Evolutionary conservation across 768 basidiomycete species (phyloP), one percentile per base, ranked within the genome.

Genomic region (Porpolomopsis calyptriformis): DNA sequence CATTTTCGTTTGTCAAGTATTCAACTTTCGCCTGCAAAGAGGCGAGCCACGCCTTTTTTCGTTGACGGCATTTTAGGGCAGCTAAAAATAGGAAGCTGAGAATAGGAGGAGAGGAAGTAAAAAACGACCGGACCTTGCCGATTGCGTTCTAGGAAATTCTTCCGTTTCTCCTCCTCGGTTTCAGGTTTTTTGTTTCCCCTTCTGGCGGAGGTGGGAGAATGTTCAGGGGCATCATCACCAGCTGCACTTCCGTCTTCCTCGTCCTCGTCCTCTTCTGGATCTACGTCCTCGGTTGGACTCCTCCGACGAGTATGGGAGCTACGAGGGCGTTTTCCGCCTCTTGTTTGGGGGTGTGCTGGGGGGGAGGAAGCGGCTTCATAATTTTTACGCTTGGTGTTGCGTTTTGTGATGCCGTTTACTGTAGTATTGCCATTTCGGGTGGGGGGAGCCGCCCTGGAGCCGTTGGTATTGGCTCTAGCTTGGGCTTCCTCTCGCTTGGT

Each of bases 161-260:
- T 80, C 34, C 96, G 74, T 65, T 99, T 99, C 60, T 98, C 96
- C 63, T 98, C 96, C 62, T 99, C 96, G 0, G 94, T 97, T 71
- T 96, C 91, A 19, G 85, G 86, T 58, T 84, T 90, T 64, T 86
- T 91, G 14, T 58, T 53, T 14, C 53, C 55, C 22, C 53, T 49
- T 31, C 49, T 47, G 41, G 45, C 53, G 2, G 49, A 39, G 14
- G 52, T 43, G 29, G 39, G 47, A 29, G 23, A 33, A 18, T 52
- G 46, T 10, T 59, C 59, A 10, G 45, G 47, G 1, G 57, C 53
- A 10, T 59, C 39, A 16, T 48, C 45, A 2, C 53, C 1, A 47
- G 45, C 2, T 60, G 64, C 14, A 65, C 63, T 0, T 66, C 73
- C 70, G 0, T 65, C 67, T 0, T 65, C 71, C 0, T 65, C 60